phyloP scores from a whole-genome alignment of 352 stramenopile species.

The Globisporangium echinulatum region DNA sequence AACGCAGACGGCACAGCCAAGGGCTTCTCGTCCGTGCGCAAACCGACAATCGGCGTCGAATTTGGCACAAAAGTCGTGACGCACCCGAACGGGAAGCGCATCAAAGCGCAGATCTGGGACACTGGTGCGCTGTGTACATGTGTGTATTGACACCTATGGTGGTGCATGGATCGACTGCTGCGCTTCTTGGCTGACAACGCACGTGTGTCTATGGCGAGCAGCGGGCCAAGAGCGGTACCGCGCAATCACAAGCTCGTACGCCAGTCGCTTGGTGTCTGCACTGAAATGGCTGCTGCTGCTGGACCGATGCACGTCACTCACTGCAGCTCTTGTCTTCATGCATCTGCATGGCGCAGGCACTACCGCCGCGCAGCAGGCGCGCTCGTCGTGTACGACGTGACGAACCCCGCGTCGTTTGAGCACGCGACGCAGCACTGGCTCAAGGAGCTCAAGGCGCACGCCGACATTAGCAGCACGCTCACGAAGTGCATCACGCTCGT shows the following conservation, averaged over 20 bases:
- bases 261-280: not conserved
- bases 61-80: conserved; percentile 78
- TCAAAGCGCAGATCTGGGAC: conserved; percentile 84
- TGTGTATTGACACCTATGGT: not conserved
- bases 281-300: too few species aligned
- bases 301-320: not conserved
- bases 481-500: conserved; percentile 68
- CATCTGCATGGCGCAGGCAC: conserved; percentile 25
- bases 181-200: too few species aligned
- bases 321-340: not conserved
- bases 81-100: conserved; percentile 67
- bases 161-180: too few species aligned
- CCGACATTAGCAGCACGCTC: conserved; percentile 55
- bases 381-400: conserved; percentile 76
- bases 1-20: conserved; percentile 31
- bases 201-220: conserved; percentile 1
- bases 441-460: conserved; percentile 64
- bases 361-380: conserved; percentile 69
- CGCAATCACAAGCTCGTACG: conserved; percentile 79
- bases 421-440: conserved; percentile 70
- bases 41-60: conserved; percentile 78
- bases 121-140: conserved; percentile 25
- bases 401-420: conserved; percentile 49
- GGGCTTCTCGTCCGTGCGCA: conserved; percentile 45
- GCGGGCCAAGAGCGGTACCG: conserved; percentile 73